Base-by-base conservation (phyloP, 1,284 basidiomycete genomes). In the Ustilago esculenta region DNA sequence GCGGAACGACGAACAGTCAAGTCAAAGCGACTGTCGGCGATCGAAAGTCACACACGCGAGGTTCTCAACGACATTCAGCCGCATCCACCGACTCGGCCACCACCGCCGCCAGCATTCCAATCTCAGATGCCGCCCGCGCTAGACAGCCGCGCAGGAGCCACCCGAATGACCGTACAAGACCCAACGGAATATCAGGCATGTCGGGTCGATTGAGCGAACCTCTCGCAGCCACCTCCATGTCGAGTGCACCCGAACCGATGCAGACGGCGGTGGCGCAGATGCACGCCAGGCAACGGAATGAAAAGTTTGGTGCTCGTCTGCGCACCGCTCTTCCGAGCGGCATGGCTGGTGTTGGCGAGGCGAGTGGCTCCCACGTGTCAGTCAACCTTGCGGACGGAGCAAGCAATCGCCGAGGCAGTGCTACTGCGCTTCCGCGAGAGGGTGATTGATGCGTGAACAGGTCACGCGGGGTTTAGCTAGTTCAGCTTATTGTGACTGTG, bases 251-350 rank as follows among this genome's bases (percentile, higher is more conserved):
- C 1, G 61, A 58, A 24, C 24, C 68, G 24, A 53, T 66, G 48
- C 68, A 66, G 35, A 71, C 42, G 6, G 68, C 57, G 14, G 68
- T 71, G 17, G 68, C 68, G 20, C 63, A 55, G 40, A 71, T 71
- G 68, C 68, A 71, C 44, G 58, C 68, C 3, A 41, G 53, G 25
- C 63, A 54, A 44, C 63, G 68, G 21, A 71, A 59, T 35, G 68
- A 66, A 10, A 71, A 71, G 45, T 71, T 71, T 51, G 68, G 68
- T 17, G 51, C 36, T 5, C 53, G 68, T 5, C 37, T 71, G 23
- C 61, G 67, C 9, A 29, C 42, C 25, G 37, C 42, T 18, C 45
- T 30, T 5, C n/a, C 20, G 2, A 37, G 30, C 4, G n/a, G n/a
- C n/a, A n/a, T 14, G 7, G 40, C 30, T 12, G 41, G 39, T 33